These are phyloP conservation scores for Paraurostyla sp. DNA, from an alignment of 73 alveolate genomes.

Conservation along the genomic window DNA sequence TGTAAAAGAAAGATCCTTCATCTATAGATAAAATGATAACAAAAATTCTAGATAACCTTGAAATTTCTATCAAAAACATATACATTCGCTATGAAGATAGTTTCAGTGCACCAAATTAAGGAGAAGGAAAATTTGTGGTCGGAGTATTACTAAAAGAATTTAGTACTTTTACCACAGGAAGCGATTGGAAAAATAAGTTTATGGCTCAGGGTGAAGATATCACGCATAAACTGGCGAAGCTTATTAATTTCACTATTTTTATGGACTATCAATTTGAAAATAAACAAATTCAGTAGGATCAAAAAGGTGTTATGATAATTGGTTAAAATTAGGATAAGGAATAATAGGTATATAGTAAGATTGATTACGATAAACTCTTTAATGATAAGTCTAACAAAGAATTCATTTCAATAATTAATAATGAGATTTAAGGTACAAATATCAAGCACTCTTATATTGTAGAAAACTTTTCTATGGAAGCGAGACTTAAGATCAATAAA, in stretches of 20 bases:
- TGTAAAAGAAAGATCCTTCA: conserved; percentile 64
- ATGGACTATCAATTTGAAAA: conserved; percentile 51
- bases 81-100: conserved; percentile 74
- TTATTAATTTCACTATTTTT: conserved; percentile 37
- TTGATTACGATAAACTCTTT: conserved; percentile 35
- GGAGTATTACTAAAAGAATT: conserved; percentile 67
- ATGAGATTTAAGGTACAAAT: conserved; percentile 32
- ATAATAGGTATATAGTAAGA: conserved; percentile 10
- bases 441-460: conserved; percentile 45
- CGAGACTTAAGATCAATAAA: conserved; percentile 56
- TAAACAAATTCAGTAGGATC: neutral
- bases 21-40: conserved; percentile 71
- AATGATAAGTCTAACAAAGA: conserved; percentile 35
- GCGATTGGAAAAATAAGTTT: conserved; percentile 61
- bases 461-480: conserved; percentile 68
- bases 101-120: conserved; percentile 48
- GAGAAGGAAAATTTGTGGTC: conserved; percentile 50
- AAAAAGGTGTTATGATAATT: neutral
- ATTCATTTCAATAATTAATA: conserved; percentile 13
- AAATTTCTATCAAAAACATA: conserved; percentile 60
- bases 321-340: neutral
- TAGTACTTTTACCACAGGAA: conserved; percentile 56
- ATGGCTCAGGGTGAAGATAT: conserved; percentile 57
- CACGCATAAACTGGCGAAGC: conserved; percentile 45
- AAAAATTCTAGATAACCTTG: conserved; percentile 69